phyloP scores from a whole-genome alignment of 805 yeast species.

The Clavispora santaluciae region DNA sequence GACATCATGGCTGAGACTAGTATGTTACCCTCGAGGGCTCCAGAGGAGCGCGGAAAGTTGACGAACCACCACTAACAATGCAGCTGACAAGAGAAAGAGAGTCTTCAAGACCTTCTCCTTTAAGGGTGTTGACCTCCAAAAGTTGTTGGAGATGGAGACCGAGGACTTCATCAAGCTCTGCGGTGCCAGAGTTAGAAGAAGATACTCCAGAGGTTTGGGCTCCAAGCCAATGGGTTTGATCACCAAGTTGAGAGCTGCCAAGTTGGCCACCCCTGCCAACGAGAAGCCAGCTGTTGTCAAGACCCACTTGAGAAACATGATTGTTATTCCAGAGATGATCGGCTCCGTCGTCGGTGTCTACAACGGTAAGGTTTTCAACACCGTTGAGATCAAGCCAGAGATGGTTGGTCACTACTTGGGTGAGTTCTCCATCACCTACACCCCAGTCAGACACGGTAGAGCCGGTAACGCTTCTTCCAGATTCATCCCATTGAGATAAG shows the following conservation, averaged over 20 bases:
- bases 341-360: conserved; percentile 98
- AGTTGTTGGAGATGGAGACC: conserved; percentile 87
- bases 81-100: conserved; percentile 77
- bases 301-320: conserved; percentile 99
- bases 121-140: conserved; percentile 98
- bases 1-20: conserved; percentile 21
- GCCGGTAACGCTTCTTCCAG: conserved; percentile 81
- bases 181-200: conserved; percentile 99
- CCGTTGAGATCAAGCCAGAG: conserved; percentile 97
- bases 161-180: conserved; percentile 97
- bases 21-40: conserved; percentile 7
- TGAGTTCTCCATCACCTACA: conserved; percentile 99
- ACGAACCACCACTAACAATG: conserved; percentile 8
- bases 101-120: conserved; percentile 92
- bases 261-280: conserved; percentile 79
- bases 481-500: conserved; percentile 64
- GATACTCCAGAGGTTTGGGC: conserved; percentile 97
- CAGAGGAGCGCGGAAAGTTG: too few species aligned
- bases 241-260: conserved; percentile 97
- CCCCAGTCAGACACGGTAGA: conserved; percentile 99
- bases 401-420: conserved; percentile 99
- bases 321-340: conserved; percentile 99
- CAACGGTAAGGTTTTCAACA: conserved; percentile 99
- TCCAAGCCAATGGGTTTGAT: conserved; percentile 93
- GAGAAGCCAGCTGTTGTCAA: conserved; percentile 98